Evolutionary conservation across 768 basidiomycete genomes (phyloP), one percentile per base, ranked within the genome.

Genomic region (Boletus insuetus): DNA sequence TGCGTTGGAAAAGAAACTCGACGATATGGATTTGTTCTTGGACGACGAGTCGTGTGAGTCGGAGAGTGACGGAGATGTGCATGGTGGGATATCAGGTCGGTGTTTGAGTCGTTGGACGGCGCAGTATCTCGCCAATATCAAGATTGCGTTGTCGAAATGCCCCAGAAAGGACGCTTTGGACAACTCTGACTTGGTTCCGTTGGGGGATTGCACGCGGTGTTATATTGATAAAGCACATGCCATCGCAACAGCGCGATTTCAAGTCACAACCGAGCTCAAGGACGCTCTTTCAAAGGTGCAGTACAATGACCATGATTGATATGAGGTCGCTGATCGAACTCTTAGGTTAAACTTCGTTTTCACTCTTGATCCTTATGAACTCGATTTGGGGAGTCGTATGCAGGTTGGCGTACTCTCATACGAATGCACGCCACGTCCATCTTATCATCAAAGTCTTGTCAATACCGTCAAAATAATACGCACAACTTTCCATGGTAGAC

Each of bases 331-430:
- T 37, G n/a, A 54, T 7, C 4, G 13, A 9, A 8, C 4, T 11
- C 9, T 6, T n/a, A 50, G 48, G 20, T 50, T 19, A 10, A 54
- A 38, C 54, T 54, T 31, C 35, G 34, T 29, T 54, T 56, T 35
- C 24, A 24, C 6, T 4, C 34, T 13, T 34, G 14, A 14, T 34
- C 34, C 4, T 34, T 5, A 3, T 35, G 34, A 14, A 35, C 34
- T 35, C 14, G 34, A 14, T 29, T 29, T 29, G 26, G 26, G 24
- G 26, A 29, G 26, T 26, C 26, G 26, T 26, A 26, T 5, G 5
- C 0, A 7, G 5, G 26, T 29, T 29, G 26, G 26, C 5, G 24
- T 24, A 4, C 24, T 24, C 24, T 24, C 24, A 24, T 29, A 26
- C 26, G 26, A 29, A 29, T 29, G 9, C 26, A 29, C 26, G 26